Conservation (phyloP, 176 grass and related monocot species). For the Aechmea fasciata region DNA sequence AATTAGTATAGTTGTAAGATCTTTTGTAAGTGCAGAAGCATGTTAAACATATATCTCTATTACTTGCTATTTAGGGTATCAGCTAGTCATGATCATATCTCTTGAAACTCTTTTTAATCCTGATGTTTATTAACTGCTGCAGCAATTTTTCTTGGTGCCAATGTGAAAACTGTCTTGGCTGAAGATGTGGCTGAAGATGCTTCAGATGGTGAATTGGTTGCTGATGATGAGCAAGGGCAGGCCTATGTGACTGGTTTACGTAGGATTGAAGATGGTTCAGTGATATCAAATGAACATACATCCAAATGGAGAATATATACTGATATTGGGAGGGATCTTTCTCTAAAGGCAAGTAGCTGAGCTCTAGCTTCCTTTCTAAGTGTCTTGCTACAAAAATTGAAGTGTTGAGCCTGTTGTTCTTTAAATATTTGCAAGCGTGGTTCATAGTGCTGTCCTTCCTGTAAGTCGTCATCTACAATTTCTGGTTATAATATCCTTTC, state of each 20-base stretch:
- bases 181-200: constrained; percentile 67
- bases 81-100: background rate
- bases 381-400: background rate
- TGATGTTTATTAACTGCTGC: constrained; percentile 13
- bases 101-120: background rate
- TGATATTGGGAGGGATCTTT: constrained; percentile 57
- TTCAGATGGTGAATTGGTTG: constrained; percentile 23
- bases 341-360: constrained; percentile 57
- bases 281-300: constrained; percentile 83
- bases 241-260: constrained; percentile 30
- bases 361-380: constrained; percentile 12
- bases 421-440: constrained; percentile 1
- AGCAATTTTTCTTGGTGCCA: constrained; percentile 53
- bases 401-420: constrained; percentile 9
- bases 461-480: too few species aligned
- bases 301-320: constrained; percentile 84
- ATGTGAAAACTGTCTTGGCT: constrained; percentile 35
- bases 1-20: background rate
- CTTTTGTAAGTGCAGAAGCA: background rate
- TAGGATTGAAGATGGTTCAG: constrained; percentile 73
- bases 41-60: background rate
- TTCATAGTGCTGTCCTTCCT: background rate
- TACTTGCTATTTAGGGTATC: background rate
- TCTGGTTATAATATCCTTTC: too few species aligned
- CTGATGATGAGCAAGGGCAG: constrained; percentile 45